phyloP scores from a whole-genome alignment of 805 yeast species.

The Sugiyamaella smithiae region DNA sequence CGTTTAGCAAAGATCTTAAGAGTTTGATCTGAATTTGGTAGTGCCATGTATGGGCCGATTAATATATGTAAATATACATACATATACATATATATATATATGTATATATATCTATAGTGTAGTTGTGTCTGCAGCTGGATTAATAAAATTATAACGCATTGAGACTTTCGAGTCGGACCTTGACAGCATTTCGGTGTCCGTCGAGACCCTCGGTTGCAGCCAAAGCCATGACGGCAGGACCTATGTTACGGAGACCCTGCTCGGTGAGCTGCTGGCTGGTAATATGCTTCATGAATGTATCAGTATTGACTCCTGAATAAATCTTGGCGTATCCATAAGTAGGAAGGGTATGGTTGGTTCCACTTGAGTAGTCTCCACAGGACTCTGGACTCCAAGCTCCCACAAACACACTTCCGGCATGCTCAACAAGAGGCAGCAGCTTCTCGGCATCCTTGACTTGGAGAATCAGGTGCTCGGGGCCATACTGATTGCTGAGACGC shows the following conservation, averaged over 20 bases:
- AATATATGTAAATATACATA: too few relatives aligned
- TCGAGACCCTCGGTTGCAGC: slow-evolving; percentile 97
- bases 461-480: slow-evolving; percentile 96
- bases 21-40: not conserved
- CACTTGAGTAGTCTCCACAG: slow-evolving; percentile 97
- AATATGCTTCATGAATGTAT: slow-evolving; percentile 91
- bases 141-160: not conserved
- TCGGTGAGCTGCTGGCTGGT: slow-evolving; percentile 89
- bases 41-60: too few relatives aligned
- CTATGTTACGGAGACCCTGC: slow-evolving; percentile 81
- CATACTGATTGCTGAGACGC: slow-evolving; percentile 82
- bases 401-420: slow-evolving; percentile 96
- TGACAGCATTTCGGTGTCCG: slow-evolving; percentile 96
- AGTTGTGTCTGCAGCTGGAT: too few relatives aligned
- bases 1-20: slow-evolving; percentile 10
- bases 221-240: slow-evolving; percentile 93
- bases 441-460: slow-evolving; percentile 78
- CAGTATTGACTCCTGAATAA: slow-evolving; percentile 95
- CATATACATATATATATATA: too few relatives aligned
- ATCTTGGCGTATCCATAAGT: slow-evolving; percentile 98
- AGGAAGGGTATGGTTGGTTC: slow-evolving; percentile 98
- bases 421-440: slow-evolving; percentile 70
- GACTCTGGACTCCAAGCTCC: slow-evolving; percentile 97
- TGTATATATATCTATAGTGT: too few relatives aligned
- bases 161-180: slow-evolving; percentile 71